phyloP scores from a whole-genome alignment of 768 basidiomycete species.

The Royoungia palumana region DNA sequence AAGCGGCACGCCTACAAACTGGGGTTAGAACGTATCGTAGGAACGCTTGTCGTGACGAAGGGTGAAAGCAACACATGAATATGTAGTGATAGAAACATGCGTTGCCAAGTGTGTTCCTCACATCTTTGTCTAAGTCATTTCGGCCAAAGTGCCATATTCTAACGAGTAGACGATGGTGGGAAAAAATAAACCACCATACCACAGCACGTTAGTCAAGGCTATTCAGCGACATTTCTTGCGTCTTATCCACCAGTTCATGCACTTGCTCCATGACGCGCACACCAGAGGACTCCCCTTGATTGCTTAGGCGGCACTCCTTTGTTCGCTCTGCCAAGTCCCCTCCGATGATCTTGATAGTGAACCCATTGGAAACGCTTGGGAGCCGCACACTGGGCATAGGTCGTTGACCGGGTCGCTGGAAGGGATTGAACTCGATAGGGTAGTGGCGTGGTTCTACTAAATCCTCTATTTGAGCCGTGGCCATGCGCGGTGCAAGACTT shows the following conservation, averaged over 20 bases:
- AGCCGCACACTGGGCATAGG: slow-evolving; percentile 23
- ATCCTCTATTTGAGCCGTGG: slow-evolving; percentile 18
- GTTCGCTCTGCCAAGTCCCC: slow-evolving; percentile 7
- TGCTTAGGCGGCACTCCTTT: not conserved
- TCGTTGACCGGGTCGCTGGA: slow-evolving; percentile 33
- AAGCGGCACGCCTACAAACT: too few relatives aligned
- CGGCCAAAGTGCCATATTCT: too few relatives aligned
- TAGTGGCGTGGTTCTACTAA: slow-evolving; percentile 28
- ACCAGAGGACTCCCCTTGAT: not conserved
- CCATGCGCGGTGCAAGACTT: slow-evolving; percentile 22
- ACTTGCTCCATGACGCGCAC: not conserved
- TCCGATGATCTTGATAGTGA: slow-evolving; percentile 29
- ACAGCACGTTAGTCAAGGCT: slow-evolving; percentile 22
- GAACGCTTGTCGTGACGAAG: too few relatives aligned
- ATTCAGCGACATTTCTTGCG: slow-evolving; percentile 22
- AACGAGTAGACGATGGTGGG: not conserved
- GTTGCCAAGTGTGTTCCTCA: too few relatives aligned
- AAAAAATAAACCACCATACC: not conserved
- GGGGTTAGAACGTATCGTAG: too few relatives aligned
- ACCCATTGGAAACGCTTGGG: slow-evolving; percentile 32
- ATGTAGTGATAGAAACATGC: too few relatives aligned
- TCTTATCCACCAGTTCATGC: slow-evolving; percentile 13
- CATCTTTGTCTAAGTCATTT: too few relatives aligned
- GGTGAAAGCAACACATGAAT: too few relatives aligned
- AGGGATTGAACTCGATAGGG: slow-evolving; percentile 31